Evolutionary conservation across 768 basidiomycete species (phyloP), one percentile per base, ranked within the genome.

Genomic region (Tricholoma terreum): DNA sequence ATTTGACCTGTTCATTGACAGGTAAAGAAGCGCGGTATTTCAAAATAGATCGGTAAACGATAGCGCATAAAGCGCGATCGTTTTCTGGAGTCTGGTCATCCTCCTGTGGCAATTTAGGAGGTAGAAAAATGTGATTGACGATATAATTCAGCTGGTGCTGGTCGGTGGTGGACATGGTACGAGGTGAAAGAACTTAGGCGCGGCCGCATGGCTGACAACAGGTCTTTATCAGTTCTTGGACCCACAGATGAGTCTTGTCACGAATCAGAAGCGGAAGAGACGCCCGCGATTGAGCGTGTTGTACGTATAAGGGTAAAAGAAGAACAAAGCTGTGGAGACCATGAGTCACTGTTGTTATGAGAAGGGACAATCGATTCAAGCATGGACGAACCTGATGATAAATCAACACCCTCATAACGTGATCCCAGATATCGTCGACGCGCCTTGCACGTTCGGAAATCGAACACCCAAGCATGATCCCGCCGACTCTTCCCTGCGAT

Each of bases 61-160:
- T 55, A 7, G 50, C 35, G 43, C 67, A 61, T 0, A 80, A 61
- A 0, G 65, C 59, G 22, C 59, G 52, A 5, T 78, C 71, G 6
- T 66, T 63, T 8, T 50, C 8, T 4, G 57, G 45, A 0, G 22
- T 50, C 17, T 64, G 56, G 54, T 80, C 78, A 12, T 75, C 67
- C 5, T 64, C 56, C 36, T 72, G 71, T 0, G 80, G 79, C 4
- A 80, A 66, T 36, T 67, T 68, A 1, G 76, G 72, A 3, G 80
- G 81, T 7, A 73, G 58, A 59, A 81, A 78, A 0, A 81, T 66
- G 50, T 82, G 80, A 6, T 73, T 72, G 10, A 78, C 52, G 30
- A 72, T 60, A 59, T 78, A 81, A 14, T 61, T 31, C 19, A 69
- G 50, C 36, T 36, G 19, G n/a, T 42, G 17, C 40, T 9, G 4